Evolutionary conservation across 163 green algal species (phyloP).

Genomic region (Scenedesmus sp.): DNA sequence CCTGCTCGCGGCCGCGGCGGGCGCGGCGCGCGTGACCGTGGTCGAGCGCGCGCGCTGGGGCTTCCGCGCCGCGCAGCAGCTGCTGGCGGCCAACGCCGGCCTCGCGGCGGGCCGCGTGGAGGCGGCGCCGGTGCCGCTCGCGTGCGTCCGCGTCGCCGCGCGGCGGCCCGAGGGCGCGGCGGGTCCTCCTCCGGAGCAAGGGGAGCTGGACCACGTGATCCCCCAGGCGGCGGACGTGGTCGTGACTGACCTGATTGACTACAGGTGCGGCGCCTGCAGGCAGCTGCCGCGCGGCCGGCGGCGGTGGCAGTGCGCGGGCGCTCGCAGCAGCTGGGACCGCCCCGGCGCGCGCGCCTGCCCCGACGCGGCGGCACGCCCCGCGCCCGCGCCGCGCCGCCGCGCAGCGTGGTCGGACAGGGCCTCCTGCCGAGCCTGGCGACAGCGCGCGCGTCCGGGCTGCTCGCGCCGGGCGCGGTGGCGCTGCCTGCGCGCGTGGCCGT

Average conservation of each 20-base stretch:
- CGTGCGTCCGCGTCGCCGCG: too few species aligned
- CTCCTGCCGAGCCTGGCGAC: neutral
- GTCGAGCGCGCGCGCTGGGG: conserved; percentile 26
- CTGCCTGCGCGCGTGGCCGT: too few species aligned
- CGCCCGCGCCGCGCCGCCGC: neutral
- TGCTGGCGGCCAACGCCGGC: conserved; percentile 7
- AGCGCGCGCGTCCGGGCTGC: neutral
- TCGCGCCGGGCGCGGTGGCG: neutral
- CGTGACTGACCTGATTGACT: conserved; percentile 45
- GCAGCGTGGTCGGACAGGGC: conserved; percentile 24
- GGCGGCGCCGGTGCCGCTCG: conserved; percentile 17
- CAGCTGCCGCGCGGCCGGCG: neutral
- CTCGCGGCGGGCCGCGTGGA: conserved; percentile 22
- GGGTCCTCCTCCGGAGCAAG: too few species aligned
- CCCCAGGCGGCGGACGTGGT: conserved; percentile 15
- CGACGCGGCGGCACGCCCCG: too few species aligned
- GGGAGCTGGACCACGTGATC: neutral
- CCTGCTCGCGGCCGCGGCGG: conserved; percentile 52
- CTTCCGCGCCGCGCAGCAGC: conserved; percentile 22
- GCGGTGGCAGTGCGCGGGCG: too few species aligned
- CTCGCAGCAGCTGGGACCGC: too few species aligned
- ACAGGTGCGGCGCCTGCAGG: conserved; percentile 39
- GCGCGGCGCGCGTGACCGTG: conserved; percentile 21
- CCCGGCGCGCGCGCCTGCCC: too few species aligned
- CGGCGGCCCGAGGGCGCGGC: too few species aligned